Evolutionary conservation across 108 stramenopile genomes (phyloP), one percentile per base, ranked within the genome.

Genomic region (Cyclotella baltica): DNA sequence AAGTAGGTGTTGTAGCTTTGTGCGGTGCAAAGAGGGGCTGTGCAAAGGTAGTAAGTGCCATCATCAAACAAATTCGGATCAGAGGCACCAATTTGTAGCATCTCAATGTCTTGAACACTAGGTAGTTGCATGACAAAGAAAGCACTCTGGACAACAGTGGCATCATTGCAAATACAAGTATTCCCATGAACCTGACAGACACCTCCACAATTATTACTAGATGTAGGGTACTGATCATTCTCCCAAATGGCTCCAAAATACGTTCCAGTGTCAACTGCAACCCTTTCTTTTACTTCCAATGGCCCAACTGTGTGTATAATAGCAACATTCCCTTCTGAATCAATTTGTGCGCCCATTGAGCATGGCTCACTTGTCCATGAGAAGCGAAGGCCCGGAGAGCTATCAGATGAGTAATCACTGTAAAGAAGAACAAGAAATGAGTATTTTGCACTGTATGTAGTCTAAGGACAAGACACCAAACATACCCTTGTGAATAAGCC

Each of bases 321-420:
- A 6, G 78, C 82, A 37, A 92, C 70, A 33, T 67, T 48, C 27
- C 91, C 91, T 34, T 77, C 74, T 3, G 48, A 23, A 66, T 75
- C 63, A 68, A 93, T 83, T 65, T 90, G 86, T 6, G 67, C 87
- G 23, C 62, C 62, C 29, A 89, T 28, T 4, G 51, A 23, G 57
- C 92, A 93, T 0, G 62, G 55, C 16, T 63, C 48, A 33, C 62
- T 76, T 20, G 85, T 80, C 92, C 92, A 92, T 13, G 67, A 77
- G 47, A 77, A 77, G 11, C 76, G 57, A 31, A 77, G 20, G 22
- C 76, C 76, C 4, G 72, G 58, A 85, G 85, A 16, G n/a, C n/a
- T 20, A 20, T 52, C n/a, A n/a, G 11, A 13, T 52, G 11, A n/a
- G n/a, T n/a, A 52, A n/a, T 52, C 11, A 20, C 51, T 13, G 51